Conservation (phyloP, 345 rosid genomes). For the Diplotaxis tenuifolia region DNA sequence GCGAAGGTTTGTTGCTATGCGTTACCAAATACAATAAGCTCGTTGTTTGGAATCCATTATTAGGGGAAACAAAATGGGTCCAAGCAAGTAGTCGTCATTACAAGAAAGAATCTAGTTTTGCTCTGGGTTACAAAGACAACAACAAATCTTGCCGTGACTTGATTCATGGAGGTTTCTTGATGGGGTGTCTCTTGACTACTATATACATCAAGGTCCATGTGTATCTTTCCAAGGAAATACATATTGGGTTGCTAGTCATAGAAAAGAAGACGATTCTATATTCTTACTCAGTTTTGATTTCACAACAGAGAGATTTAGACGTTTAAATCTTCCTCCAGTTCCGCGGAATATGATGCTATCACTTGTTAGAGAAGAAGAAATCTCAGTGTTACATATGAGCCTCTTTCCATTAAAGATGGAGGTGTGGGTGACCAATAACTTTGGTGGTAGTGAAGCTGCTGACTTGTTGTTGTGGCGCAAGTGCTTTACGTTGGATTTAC, state of each 20-base stretch:
- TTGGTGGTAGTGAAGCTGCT: background rate
- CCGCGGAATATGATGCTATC: background rate
- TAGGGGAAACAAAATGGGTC: background rate
- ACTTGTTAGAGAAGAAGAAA: background rate
- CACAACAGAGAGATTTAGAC: background rate
- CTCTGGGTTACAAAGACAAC: slow-evolving; percentile 8
- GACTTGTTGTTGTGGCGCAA: background rate
- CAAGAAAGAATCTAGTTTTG: background rate
- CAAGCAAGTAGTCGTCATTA: background rate
- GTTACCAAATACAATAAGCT: background rate
- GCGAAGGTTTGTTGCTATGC: slow-evolving; percentile 14
- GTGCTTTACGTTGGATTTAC: background rate
- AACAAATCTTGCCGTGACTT: background rate
- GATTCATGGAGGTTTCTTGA: slow-evolving; percentile 10
- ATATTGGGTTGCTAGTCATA: background rate
- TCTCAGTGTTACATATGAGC: background rate
- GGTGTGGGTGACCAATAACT: background rate
- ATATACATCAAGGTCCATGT: background rate
- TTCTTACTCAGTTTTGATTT: slow-evolving; percentile 7
- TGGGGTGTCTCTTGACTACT: background rate
- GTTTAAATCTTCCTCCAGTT: background rate
- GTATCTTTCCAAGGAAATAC: background rate
- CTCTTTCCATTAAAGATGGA: background rate
- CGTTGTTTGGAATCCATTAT: background rate
- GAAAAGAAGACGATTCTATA: background rate